phyloP scores from a whole-genome alignment of 2,329 filamentous ascomycete species.

The Epichloe sp. region DNA sequence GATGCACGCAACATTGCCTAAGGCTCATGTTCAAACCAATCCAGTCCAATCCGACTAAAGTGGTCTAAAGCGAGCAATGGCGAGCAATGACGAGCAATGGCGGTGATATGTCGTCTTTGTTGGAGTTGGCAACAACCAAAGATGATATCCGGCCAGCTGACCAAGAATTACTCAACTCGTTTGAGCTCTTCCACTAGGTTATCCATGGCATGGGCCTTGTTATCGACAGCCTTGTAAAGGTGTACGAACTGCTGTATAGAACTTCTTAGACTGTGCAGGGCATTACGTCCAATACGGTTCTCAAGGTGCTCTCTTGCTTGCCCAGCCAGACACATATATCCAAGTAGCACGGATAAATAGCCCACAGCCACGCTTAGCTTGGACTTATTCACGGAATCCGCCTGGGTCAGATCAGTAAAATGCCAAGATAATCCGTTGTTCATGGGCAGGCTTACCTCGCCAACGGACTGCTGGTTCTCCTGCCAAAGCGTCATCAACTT shows the following conservation, averaged over 20 bases:
- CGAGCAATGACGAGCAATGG: no score
- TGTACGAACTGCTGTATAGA: constrained; percentile 43
- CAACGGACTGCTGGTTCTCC: constrained; percentile 50
- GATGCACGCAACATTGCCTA: no score
- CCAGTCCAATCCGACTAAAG: background rate
- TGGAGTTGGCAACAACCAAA: no score
- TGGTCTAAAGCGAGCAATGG: no score
- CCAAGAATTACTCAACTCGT: background rate
- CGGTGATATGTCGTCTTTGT: no score
- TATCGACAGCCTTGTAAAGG: constrained; percentile 37
- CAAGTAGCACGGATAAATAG: constrained; percentile 73
- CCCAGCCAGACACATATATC: constrained; percentile 56
- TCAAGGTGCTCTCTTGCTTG: constrained; percentile 31
- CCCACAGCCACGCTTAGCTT: constrained; percentile 73
- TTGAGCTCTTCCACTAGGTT: constrained; percentile 24
- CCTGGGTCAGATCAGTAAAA: constrained; percentile 26
- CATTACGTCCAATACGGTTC: constrained; percentile 28
- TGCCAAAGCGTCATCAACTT: constrained; percentile 52
- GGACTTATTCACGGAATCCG: constrained; percentile 59
- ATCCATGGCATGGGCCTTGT: constrained; percentile 26
- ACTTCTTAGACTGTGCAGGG: constrained; percentile 31
- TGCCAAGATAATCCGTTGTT: background rate
- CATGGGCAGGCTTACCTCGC: constrained; percentile 46
- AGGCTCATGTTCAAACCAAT: background rate
- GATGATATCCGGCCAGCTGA: background rate